These are phyloP conservation scores for Kurtzmaniella quercitrusa DNA, from an alignment of 1,139 yeast species.

Conservation along the genomic window DNA sequence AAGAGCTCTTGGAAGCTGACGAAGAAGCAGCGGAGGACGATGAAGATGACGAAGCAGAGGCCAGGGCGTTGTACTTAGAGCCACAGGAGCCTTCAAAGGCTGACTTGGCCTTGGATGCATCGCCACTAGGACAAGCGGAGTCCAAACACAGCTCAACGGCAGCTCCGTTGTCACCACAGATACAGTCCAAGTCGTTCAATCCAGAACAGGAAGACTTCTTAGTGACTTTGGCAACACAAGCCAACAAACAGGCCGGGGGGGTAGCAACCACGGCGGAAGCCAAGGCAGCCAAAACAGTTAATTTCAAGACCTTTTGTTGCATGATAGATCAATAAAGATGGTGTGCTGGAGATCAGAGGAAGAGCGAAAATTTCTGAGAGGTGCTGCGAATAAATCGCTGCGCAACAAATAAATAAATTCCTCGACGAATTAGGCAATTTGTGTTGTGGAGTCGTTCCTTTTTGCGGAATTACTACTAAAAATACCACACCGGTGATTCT, in stretches of 20 bases:
- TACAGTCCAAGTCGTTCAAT: slow-evolving; percentile 60
- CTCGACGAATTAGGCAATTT: slow-evolving; percentile 1
- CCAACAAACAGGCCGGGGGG: slow-evolving; percentile 87
- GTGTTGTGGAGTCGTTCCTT: background rate
- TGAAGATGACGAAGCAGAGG: slow-evolving; percentile 19
- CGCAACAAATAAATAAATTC: background rate
- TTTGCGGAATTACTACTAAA: background rate
- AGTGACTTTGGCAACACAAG: slow-evolving; percentile 74
- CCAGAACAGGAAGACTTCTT: slow-evolving; percentile 51
- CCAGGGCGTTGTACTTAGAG: slow-evolving; percentile 23
- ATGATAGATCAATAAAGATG: slow-evolving; percentile 3
- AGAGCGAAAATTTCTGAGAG: slow-evolving; percentile 1
- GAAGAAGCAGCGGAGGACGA: slow-evolving; percentile 23
- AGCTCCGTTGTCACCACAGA: slow-evolving; percentile 51
- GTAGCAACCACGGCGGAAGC: slow-evolving; percentile 58
- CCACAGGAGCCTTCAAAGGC: slow-evolving; percentile 55
- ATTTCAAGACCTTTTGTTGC: slow-evolving; percentile 16
- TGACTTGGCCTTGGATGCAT: slow-evolving; percentile 50
- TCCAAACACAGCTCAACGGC: slow-evolving; percentile 58
- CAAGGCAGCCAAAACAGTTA: slow-evolving; percentile 47
- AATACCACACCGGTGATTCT: background rate
- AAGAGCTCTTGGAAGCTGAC: slow-evolving; percentile 13
- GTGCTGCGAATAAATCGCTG: background rate
- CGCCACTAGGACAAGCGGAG: slow-evolving; percentile 60
- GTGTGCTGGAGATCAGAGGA: background rate